These are phyloP conservation scores for Incumbomyces delicatus DNA, from an alignment of 2,329 filamentous ascomycete species.

Conservation along the genomic window DNA sequence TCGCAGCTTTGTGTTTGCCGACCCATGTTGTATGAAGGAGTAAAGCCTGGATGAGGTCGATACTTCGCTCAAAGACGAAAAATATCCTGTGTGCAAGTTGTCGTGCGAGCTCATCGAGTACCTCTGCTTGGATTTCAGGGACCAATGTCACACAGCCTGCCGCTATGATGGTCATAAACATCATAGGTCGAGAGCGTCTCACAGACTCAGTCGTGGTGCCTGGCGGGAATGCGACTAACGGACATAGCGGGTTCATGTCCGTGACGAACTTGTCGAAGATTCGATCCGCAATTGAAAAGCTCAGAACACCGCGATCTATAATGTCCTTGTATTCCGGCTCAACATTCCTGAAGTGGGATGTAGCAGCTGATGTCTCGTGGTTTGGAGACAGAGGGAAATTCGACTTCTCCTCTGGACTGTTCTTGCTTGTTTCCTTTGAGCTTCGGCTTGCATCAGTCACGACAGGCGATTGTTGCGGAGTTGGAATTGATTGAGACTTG, in stretches of 20 bases:
- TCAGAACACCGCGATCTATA: conserved; percentile 42
- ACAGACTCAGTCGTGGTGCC: conserved; percentile 44
- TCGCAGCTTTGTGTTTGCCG: conserved; percentile 67
- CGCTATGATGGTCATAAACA: conserved; percentile 50
- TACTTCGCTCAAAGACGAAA: conserved; percentile 64
- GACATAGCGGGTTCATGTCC: conserved; percentile 44
- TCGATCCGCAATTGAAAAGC: conserved; percentile 39
- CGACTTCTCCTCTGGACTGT: conserved; percentile 1
- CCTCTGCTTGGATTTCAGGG: conserved; percentile 46
- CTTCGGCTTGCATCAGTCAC: conserved; percentile 1
- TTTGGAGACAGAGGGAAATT: conserved; percentile 1
- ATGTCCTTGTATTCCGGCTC: conserved; percentile 32
- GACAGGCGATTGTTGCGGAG: conserved; percentile 2
- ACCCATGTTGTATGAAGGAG: conserved; percentile 71
- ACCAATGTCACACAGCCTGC: conserved; percentile 42
- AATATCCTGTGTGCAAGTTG: conserved; percentile 65
- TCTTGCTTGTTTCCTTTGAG: not conserved
- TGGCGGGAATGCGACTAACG: conserved; percentile 48
- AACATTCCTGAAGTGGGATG: not conserved
- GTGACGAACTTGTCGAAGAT: conserved; percentile 47
- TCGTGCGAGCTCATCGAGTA: conserved; percentile 61
- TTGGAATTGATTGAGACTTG: conserved; percentile 21
- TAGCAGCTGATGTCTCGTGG: not conserved
- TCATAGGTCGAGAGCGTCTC: conserved; percentile 47
- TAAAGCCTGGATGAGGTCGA: conserved; percentile 75